Percentiles rank a stretch among this genome's conserved stretches.
phyloP scores from a whole-genome alignment of 2,329 filamentous ascomycete species.

The Mycocentrospora acerina region DNA sequence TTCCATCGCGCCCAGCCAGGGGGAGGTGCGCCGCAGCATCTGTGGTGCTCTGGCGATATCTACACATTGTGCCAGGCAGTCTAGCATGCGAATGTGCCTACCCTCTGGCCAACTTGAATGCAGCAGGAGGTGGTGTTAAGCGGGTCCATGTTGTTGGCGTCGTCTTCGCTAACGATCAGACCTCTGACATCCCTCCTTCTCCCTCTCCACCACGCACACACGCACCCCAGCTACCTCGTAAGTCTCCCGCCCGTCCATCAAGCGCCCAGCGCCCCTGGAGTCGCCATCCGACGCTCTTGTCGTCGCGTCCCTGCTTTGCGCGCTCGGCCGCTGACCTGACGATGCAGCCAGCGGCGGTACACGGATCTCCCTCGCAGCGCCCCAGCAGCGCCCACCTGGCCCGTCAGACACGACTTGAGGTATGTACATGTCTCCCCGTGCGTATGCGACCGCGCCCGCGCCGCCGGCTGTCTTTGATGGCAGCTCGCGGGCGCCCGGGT shows the following conservation, averaged over 20 bases:
- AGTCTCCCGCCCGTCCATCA: slow-evolving; percentile 22
- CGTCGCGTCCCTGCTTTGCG: slow-evolving; percentile 18
- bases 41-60: neutral
- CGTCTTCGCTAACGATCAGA: slow-evolving; percentile 29
- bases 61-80: slow-evolving; percentile 8
- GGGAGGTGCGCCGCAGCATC: slow-evolving; percentile 15
- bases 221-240: slow-evolving; percentile 27
- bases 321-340: slow-evolving; percentile 34
- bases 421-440: slow-evolving; percentile 35
- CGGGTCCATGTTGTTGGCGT: slow-evolving; percentile 30
- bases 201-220: slow-evolving; percentile 28
- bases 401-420: slow-evolving; percentile 25
- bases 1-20: too few relatives aligned
- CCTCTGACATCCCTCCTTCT: slow-evolving; percentile 19
- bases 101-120: slow-evolving; percentile 15
- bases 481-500: slow-evolving; percentile 17
- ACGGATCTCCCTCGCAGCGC: slow-evolving; percentile 38
- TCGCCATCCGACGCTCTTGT: slow-evolving; percentile 14
- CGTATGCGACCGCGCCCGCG: slow-evolving; percentile 34
- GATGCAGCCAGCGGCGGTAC: slow-evolving; percentile 39
- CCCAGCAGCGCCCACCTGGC: slow-evolving; percentile 27
- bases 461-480: slow-evolving; percentile 15
- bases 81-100: slow-evolving; percentile 21
- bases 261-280: slow-evolving; percentile 12
- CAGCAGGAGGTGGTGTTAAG: slow-evolving; percentile 21